A percentile compares a stretch with the other conserved stretches of the same genome.
These are phyloP conservation scores for Phytophthora europaea DNA, from an alignment of 352 stramenopile genomes.

Conservation along the genomic window DNA sequence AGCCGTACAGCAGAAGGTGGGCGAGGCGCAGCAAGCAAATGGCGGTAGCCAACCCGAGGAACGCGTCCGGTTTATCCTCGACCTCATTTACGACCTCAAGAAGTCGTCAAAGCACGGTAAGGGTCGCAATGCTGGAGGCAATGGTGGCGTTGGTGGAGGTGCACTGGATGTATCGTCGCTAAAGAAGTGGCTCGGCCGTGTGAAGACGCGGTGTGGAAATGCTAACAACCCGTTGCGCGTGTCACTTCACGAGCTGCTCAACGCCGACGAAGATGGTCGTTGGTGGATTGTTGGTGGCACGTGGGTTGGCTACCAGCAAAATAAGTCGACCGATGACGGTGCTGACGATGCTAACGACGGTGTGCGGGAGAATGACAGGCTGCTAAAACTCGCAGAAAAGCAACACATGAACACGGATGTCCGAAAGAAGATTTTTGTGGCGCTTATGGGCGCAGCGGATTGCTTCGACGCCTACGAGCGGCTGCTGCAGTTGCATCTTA, in stretches of 20 bases:
- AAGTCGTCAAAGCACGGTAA: constrained; percentile 95
- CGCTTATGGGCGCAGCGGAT: constrained; percentile 96
- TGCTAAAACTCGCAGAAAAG: constrained; percentile 94
- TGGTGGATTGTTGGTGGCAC: constrained; percentile 98
- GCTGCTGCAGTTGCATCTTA: constrained; percentile 90
- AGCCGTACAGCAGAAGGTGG: constrained; percentile 83
- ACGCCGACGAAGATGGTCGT: constrained; percentile 91
- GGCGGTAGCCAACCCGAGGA: constrained; percentile 50
- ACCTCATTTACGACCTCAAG: constrained; percentile 97
- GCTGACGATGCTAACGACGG: constrained; percentile 23
- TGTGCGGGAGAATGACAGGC: constrained; percentile 59
- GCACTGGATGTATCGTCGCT: constrained; percentile 83
- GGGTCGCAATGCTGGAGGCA: constrained; percentile 44
- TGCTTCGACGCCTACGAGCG: constrained; percentile 97
- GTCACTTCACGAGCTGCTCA: constrained; percentile 75
- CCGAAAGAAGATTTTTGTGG: constrained; percentile 96
- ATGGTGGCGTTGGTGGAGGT: constrained; percentile 26
- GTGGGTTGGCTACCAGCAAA: constrained; percentile 88
- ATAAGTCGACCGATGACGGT: constrained; percentile 36
- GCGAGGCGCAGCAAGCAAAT: constrained; percentile 44
- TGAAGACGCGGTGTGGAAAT: constrained; percentile 92
- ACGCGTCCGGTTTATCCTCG: constrained; percentile 92
- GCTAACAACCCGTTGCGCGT: constrained; percentile 80
- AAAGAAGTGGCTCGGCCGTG: constrained; percentile 95
- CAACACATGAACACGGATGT: constrained; percentile 98